Evolutionary conservation across 768 basidiomycete species (phyloP).

Genomic region (Filobasidium wieringae): DNA sequence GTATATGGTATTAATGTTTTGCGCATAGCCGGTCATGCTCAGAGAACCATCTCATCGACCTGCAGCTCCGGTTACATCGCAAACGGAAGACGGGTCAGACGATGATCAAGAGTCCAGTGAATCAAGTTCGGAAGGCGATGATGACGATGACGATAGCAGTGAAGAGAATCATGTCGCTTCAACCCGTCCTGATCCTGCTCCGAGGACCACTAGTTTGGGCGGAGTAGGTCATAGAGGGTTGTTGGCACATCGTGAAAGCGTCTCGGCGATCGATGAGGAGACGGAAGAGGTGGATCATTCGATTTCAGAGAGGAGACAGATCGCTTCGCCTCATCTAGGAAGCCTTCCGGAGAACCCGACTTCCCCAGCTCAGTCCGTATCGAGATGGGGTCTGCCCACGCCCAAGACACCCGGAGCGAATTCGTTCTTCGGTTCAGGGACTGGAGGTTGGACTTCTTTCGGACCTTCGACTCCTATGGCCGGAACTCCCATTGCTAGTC

Average conservation of each 20-base stretch:
- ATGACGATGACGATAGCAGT: conserved; percentile 24
- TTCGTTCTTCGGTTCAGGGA: background rate
- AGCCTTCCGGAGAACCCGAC: conserved; percentile 6
- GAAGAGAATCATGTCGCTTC: background rate
- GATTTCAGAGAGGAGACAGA: conserved; percentile 15
- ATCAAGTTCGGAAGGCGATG: conserved; percentile 15
- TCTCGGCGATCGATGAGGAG: conserved; percentile 4
- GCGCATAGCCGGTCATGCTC: conserved; percentile 33
- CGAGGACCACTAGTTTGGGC: background rate
- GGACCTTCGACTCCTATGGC: conserved; percentile 8
- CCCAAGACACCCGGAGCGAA: conserved; percentile 16
- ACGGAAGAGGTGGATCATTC: conserved; percentile 8
- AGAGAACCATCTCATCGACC: conserved; percentile 29
- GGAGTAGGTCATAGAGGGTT: background rate
- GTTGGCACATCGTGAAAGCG: background rate
- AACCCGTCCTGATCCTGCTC: no score
- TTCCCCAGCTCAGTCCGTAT: conserved; percentile 11
- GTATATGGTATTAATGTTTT: background rate
- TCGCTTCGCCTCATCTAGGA: conserved; percentile 12
- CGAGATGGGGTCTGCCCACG: conserved; percentile 25
- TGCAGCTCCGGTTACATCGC: background rate
- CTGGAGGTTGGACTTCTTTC: conserved; percentile 22
- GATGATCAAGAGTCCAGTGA: conserved; percentile 16
- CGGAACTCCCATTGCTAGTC: background rate
- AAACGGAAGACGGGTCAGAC: conserved; percentile 7